Evolutionary conservation across 129 eudicot genomes (phyloP), one percentile per base, ranked within the genome.

Genomic region (Lonicera japonica): DNA sequence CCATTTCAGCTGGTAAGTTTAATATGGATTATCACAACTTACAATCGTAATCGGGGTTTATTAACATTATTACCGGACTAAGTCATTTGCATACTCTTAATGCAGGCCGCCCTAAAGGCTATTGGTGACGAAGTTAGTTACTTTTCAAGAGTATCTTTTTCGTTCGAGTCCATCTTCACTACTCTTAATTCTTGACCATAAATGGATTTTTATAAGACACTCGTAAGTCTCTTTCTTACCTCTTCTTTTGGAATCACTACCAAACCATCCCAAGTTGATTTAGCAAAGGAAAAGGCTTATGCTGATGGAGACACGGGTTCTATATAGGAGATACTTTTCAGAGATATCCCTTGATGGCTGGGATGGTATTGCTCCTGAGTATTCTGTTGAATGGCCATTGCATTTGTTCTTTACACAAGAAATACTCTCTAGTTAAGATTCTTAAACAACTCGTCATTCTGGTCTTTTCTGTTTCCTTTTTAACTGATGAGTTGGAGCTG

Each of bases 361-460:
- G 99, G 99, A 88, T 80, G 92, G 96, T n/a, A 88, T 92, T 54
- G 75, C 96, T 58, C 85, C 88, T 64, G 89, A 85, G 80, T 92
- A 92, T 80, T 82, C 95, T 69, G 71, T 92, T 58, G 95, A 92
- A 68, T 92, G 99, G 99, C 96, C 99, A 25, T 77, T 92, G 38
- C 99, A 92, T 34, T 69, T 92, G 75, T 92, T 92, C 75, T 88
- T 92, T 67, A 82, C 96, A 11, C 99, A 85, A 69, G 96, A 92
- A 67, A 91, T 92, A 46, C 91, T 92, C 70, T 85, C 96, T 39
- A 88, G 89, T 96, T 92, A 72, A 72, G 77, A 47, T 23, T 54
- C 38, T 56, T 48, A n/a, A 51, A 21, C 45, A 52, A 23, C 52
- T 14, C 16, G 1, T n/a, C n/a, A n/a, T 43, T 43, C 8, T 8